Evolutionary conservation across 495 filamentous ascomycete genomes (phyloP), one percentile per base, ranked within the genome.

Genomic region (Geopyxis carbonaria): DNA sequence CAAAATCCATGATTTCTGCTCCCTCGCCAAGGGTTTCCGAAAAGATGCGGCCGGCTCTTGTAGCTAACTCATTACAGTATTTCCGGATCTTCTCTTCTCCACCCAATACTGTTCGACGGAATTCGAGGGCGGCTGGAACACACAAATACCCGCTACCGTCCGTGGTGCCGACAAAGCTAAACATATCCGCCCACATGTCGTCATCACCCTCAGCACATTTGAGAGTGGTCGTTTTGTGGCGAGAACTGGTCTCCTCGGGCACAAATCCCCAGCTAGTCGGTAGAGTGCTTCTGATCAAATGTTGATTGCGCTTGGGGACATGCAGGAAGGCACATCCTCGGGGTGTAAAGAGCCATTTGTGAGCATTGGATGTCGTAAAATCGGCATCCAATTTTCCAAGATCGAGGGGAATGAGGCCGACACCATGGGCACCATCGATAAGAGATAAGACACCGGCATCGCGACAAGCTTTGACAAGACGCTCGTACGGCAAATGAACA

Each of bases 331-430:
- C 82, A 48, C 73, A 80, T 19, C 73, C 74, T 29, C 87, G 71
- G n/a, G 85, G 87, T 8, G 73, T 72, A 48, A 73, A 80, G 11
- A 93, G 69, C 87, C 87, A 95, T 64, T 94, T 95, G 59, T 94
- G 82, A 47, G 71, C 73, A 53, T 93, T 93, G 16, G 64, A 73
- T 6, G 82, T 68, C 45, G 92, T 75, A 57, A 93, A 94, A 45
- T 94, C 85, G 0, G 80, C 73, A 24, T 75, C 64, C n/a, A 82
- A 56, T 16, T 45, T 53, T 0, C 48, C 48, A 15, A 93, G 60
- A 46, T 85, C 66, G 11, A 94, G 59, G 2, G 62, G 61, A 14
- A 93, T 67, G 39, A 85, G 75, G 0, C 86, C 86, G 22, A 92
- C 61, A 3, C 47, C 70, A 50, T 80, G 76, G 0, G 76, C 76